Conservation (phyloP, 2,329 filamentous ascomycete species). For the Basipetospora chlamydospora region DNA sequence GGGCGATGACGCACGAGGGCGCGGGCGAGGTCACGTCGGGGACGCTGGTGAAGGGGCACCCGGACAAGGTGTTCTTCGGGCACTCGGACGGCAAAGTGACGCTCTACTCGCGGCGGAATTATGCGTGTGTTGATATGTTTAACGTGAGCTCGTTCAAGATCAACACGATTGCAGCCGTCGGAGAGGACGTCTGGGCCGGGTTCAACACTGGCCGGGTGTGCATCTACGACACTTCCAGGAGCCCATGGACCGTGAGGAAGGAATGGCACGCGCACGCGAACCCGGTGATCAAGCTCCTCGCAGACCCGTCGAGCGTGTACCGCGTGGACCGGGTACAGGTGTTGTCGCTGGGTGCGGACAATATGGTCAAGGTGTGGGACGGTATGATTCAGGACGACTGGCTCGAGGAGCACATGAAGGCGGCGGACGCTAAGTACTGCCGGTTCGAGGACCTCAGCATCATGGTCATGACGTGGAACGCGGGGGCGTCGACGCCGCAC, state of each 20-base stretch:
- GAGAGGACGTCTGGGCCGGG: conserved; percentile 75
- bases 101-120: conserved; percentile 71
- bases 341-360: conserved; percentile 75
- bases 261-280: conserved; percentile 88
- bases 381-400: conserved; percentile 87
- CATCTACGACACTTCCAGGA: conserved; percentile 70
- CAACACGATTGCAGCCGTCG: conserved; percentile 69
- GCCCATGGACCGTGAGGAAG: conserved; percentile 84
- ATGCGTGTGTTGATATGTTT: conserved; percentile 62
- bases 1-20: conserved; percentile 54
- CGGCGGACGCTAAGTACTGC: conserved; percentile 69
- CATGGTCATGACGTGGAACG: conserved; percentile 88
- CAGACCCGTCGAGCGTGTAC: conserved; percentile 73
- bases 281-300: conserved; percentile 61
- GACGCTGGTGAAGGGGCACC: conserved; percentile 56
- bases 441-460: conserved; percentile 69
- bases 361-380: conserved; percentile 76
- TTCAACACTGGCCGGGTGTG: conserved; percentile 91
- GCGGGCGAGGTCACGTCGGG: conserved; percentile 82
- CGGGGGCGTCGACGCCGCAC: conserved; percentile 84
- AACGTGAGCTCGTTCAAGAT: conserved; percentile 93
- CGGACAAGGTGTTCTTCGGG: conserved; percentile 74
- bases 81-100: conserved; percentile 90
- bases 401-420: conserved; percentile 83
- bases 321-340: conserved; percentile 74